Evolutionary conservation across 345 rosid genomes (phyloP), one percentile per base, ranked within the genome.

Genomic region (Eutrema heterophyllum): DNA sequence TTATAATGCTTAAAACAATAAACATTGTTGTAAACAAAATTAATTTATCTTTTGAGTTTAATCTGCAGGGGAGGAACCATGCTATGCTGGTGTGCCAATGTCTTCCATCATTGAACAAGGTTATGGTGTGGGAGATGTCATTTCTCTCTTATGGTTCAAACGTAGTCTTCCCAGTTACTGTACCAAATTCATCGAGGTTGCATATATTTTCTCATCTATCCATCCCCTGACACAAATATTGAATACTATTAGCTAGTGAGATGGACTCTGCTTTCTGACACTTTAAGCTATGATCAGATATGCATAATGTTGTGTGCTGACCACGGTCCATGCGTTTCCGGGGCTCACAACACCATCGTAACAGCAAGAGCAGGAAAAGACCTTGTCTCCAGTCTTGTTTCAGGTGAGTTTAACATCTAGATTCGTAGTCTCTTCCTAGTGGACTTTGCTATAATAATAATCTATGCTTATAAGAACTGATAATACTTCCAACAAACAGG

Each of bases 291-390:
- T 40, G 79, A 61, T 10, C 88, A 92, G 97, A 95, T 92, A 86
- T 92, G 99, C 87, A 84, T 92, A 76, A 92, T 92, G 97, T 69
- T 92, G 63, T 92, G 97, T 73, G 99, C 99, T 38, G 99, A 92
- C 80, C 97, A 90, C 15, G 99, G 99, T 65, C 97, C 97, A 74
- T 88, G 97, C 56, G 97, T 95, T 68, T 95, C 98, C 3, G 97
- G 98, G 16, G 97, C 98, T 43, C 97, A 91, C 89, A 92, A 92
- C 84, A 81, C 92, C 62, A 95, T 95, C 5, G 97, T 92, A 68
- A 95, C 99, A 64, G 97, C 99, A 53, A 92, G 96, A 76, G 99
- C 99, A 58, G 99, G 99, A 71, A 95, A 95, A 84, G 97, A 95
- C 84, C 96, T 95, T 56, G 97, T 95, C 70, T 95, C 99, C 54